phyloP scores from a whole-genome alignment of 2,329 filamentous ascomycete species.

The Pseudocercospora fuligena region DNA sequence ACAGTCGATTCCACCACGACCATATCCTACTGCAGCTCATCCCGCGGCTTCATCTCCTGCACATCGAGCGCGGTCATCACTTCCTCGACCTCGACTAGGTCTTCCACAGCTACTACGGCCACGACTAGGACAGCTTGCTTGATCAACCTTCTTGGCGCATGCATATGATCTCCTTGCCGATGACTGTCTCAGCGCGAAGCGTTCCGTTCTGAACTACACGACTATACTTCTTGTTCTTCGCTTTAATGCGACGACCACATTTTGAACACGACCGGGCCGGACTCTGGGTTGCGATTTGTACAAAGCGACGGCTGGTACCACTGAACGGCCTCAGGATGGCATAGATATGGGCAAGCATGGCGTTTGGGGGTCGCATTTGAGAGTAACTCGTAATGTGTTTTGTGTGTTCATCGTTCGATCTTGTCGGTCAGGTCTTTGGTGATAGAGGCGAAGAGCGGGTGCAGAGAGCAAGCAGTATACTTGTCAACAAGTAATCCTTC shows the following conservation, averaged over 20 bases:
- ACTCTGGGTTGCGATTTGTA: not conserved
- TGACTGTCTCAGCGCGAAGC: not conserved
- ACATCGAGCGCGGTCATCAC: not conserved
- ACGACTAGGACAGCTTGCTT: not conserved
- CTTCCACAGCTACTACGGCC: not conserved
- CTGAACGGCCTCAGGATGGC: not conserved
- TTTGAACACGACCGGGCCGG: not conserved
- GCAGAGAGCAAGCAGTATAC: slow-evolving; percentile 73
- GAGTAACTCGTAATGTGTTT: not conserved
- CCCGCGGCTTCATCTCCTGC: not conserved
- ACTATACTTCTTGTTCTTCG: not conserved
- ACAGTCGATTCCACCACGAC: slow-evolving; percentile 32
- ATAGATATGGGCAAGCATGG: slow-evolving; percentile 2
- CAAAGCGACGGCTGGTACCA: not conserved
- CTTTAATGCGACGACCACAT: not conserved
- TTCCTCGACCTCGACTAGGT: not conserved
- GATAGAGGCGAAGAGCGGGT: slow-evolving; percentile 70
- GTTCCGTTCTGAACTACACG: not conserved
- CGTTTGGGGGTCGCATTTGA: not conserved
- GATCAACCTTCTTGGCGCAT: not conserved
- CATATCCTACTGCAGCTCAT: slow-evolving; percentile 30
- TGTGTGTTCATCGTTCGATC: slow-evolving; percentile 29
- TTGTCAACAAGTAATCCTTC: slow-evolving; percentile 67
- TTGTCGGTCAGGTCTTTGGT: slow-evolving; percentile 41
- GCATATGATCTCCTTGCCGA: not conserved